Base-by-base conservation (phyloP, 306 rosid species). In the Quercus glauca region DNA sequence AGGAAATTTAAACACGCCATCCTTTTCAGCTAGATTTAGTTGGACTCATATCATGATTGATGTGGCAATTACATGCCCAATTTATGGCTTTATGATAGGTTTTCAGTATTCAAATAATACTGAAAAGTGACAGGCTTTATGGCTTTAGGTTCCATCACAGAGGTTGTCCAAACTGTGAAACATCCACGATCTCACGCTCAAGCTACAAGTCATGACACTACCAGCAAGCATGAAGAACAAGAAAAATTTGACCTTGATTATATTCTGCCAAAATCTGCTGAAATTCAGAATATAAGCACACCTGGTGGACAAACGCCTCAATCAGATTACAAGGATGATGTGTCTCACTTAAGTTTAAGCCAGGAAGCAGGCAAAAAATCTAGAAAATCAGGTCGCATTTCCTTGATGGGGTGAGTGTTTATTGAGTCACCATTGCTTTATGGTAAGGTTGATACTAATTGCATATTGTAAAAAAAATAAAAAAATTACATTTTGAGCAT, bases 101-200 rank as follows among this genome's bases (percentile, higher is more conserved):
- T 23, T 23, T 23, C 25, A 23, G 25, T 23, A 23, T 23, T 23
- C 25, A 23, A 23, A 23, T 23, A 23, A 23, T 23, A 23, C 25
- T 0, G 25, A 23, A 23, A 23, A 23, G 25, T 23, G 25, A 23
- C 25, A 23, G 25, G 25, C 25, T 23, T 23, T 23, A 23, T 23
- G 58, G 99, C 99, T 53, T 14, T 88, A 77, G 95, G 80, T 73
- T 95, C 98, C 58, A 88, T 95, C 43, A 81, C 87, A 1, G 99
- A 95, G 90, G 98, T 95, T 74, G 88, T 95, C 69, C 98, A 95
- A 81, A 93, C 92, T 28, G 85, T 93, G 43, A 93, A 80, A 81
- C 89, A 85, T 78, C 93, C 93, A 5, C 85, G 71, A 82, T 88
- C 98, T 49, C 86, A 53, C 73, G 59, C 11, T 35, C 87, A 28